Evolutionary conservation across 2,329 filamentous ascomycete species (phyloP).

Genomic region (Diplocarpon mali): DNA sequence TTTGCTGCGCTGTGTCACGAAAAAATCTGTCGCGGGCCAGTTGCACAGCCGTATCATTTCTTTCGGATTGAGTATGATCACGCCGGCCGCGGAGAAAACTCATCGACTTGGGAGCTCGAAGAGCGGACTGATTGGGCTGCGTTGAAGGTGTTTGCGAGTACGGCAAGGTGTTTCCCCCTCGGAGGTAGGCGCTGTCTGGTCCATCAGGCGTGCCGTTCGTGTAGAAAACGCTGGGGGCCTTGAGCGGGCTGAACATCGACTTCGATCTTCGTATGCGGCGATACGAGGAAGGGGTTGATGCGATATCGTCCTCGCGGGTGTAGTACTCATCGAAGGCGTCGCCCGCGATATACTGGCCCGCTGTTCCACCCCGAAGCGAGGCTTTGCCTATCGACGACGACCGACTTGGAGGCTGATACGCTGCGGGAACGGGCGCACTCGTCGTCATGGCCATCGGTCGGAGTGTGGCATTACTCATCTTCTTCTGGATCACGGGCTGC

Average conservation of each 20-base stretch:
- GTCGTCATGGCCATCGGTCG: slow-evolving; percentile 23
- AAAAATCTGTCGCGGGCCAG: slow-evolving; percentile 30
- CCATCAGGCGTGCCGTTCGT: slow-evolving; percentile 23
- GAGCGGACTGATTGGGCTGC: slow-evolving; percentile 19
- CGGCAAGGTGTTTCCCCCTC: slow-evolving; percentile 6
- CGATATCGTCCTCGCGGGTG: slow-evolving; percentile 37
- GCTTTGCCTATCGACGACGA: slow-evolving; percentile 25
- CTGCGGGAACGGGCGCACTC: slow-evolving; percentile 20
- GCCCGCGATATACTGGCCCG: slow-evolving; percentile 29
- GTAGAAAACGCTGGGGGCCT: slow-evolving; percentile 21
- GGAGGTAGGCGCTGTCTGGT: slow-evolving; percentile 6
- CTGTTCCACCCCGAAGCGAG: slow-evolving; percentile 14
- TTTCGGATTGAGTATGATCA: slow-evolving; percentile 14
- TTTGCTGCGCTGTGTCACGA: slow-evolving; percentile 28
- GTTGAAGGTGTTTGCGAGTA: slow-evolving; percentile 13
- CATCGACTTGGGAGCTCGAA: slow-evolving; percentile 44
- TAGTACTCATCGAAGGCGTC: slow-evolving; percentile 34
- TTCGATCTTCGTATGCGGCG: slow-evolving; percentile 42
- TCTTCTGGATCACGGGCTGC: slow-evolving; percentile 9
- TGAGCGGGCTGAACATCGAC: slow-evolving; percentile 37
- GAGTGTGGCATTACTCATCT: slow-evolving; percentile 15
- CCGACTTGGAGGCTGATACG: slow-evolving; percentile 24
- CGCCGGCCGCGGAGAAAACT: slow-evolving; percentile 35
- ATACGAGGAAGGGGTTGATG: slow-evolving; percentile 37
- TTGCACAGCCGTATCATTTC: slow-evolving; percentile 29